These are phyloP conservation scores for Aureobasidium vineae DNA, from an alignment of 2,329 filamentous ascomycete genomes.

Conservation along the genomic window DNA sequence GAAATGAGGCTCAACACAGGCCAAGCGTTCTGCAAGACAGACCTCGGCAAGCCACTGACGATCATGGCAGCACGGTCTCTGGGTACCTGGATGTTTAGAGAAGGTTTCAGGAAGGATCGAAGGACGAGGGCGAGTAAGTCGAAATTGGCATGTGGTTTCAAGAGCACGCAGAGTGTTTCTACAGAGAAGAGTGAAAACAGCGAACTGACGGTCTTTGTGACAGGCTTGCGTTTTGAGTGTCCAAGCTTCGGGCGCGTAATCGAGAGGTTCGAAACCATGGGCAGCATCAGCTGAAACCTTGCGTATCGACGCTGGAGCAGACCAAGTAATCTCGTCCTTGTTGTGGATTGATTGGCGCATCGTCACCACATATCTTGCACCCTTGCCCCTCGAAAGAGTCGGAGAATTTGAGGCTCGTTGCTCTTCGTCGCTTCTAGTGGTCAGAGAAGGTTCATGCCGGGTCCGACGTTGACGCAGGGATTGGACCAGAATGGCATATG, in stretches of 20 bases:
- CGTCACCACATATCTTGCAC: background rate
- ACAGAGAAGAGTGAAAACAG: background rate
- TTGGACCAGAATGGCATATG: constrained; percentile 41
- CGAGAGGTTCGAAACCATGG: constrained; percentile 13
- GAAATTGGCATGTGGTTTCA: background rate
- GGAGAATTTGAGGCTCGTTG: background rate
- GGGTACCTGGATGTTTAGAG: background rate
- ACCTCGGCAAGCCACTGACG: constrained; percentile 20
- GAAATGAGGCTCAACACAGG: constrained; percentile 13
- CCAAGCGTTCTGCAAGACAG: constrained; percentile 10
- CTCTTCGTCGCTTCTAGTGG: background rate
- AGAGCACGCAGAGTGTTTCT: background rate
- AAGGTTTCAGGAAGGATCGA: background rate
- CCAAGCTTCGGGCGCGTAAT: constrained; percentile 18
- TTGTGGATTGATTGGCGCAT: background rate
- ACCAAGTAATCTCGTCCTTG: constrained; percentile 4
- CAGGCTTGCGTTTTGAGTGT: background rate
- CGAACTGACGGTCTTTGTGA: background rate
- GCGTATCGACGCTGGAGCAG: constrained; percentile 9
- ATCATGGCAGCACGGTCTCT: background rate
- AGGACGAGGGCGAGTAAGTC: background rate
- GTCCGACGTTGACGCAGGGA: constrained; percentile 14
- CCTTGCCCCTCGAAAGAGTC: background rate
- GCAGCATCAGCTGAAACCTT: constrained; percentile 4
- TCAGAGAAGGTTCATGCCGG: constrained; percentile 1